Evolutionary conservation across 2,329 filamentous ascomycete genomes (phyloP), one percentile per base, ranked within the genome.

Genomic region (Clonostachys byssicola): DNA sequence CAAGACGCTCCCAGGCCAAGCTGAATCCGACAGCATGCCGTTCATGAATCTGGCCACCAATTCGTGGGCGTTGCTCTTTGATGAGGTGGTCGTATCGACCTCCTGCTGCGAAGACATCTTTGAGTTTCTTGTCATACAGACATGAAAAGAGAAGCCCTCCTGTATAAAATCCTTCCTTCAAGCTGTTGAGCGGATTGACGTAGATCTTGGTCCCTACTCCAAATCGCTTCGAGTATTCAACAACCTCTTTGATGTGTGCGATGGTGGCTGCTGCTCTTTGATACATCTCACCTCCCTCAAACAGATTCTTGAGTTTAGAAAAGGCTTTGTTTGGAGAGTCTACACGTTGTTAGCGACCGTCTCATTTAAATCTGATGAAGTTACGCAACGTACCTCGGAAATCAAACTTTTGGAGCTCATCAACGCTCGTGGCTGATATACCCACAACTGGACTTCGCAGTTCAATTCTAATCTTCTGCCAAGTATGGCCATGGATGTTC

Each of bases 11-110:
- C 83, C 92, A 95, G 20, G 88, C 88, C 39, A 97, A 72, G 59
- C 91, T 95, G 61, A 97, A 92, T 1, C 95, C 94, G 12, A 97
- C 94, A 6, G 90, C 92, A 60, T 95, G 89, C 17, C 83, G 81
- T 56, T 85, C 83, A 47, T 81, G 75, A 40, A 79, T 73, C 48
- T 78, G 79, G 20, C 75, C 77, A 39, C 81, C 75, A 40, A 83
- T 79, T 52, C 83, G 86, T 6, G 88, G 88, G 9, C 85, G 81
- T 59, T 95, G 88, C 51, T 95, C 88, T 61, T 85, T 84, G 53
- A 99, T 92, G 17, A 99, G 72, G 43, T 83, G 83, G 62, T 99
- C 95, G 62, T 99, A 99, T 43, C 94, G 83, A 3, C 94, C 94
- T 44, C 95, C 94, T 34, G 92, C 94, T 6, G 92, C 94, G 59